Percentiles rank a stretch among this genome's conserved stretches.
These are phyloP conservation scores for Sequoiadendron giganteum DNA, from an alignment of 75 land plant species.

Conservation along the genomic window DNA sequence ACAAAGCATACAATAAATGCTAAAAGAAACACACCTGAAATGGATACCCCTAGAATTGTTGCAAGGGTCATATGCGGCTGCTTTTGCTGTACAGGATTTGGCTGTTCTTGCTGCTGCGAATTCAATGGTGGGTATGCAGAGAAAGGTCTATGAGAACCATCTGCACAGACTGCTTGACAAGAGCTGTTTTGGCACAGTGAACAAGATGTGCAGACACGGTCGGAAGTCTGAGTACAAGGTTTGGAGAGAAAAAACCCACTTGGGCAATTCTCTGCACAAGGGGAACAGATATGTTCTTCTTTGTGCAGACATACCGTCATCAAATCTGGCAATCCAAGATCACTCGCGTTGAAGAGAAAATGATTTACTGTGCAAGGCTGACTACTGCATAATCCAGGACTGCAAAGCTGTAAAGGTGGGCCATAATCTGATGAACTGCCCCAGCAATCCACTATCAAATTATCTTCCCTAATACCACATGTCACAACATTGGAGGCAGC, in stretches of 20 bases:
- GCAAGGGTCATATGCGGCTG: neutral
- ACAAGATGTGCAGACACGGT: slow-evolving; percentile 59
- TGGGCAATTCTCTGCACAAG: slow-evolving; percentile 55
- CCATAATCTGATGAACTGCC: slow-evolving; percentile 32
- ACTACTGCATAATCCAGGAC: slow-evolving; percentile 57
- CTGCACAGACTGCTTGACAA: slow-evolving; percentile 41
- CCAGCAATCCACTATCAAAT: slow-evolving; percentile 69
- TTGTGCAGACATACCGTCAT: slow-evolving; percentile 39
- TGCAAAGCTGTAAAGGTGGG: slow-evolving; percentile 68
- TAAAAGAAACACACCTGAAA: slow-evolving; percentile 23
- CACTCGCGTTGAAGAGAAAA: slow-evolving; percentile 59
- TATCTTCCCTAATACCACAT: slow-evolving; percentile 65
- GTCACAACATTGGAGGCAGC: slow-evolving; percentile 45
- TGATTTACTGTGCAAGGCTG: slow-evolving; percentile 29
- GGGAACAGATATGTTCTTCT: slow-evolving; percentile 50
- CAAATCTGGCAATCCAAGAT: slow-evolving; percentile 43
- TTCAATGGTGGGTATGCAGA: slow-evolving; percentile 10
- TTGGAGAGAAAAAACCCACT: slow-evolving; percentile 46
- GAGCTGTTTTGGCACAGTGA: slow-evolving; percentile 62
- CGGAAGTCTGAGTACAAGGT: slow-evolving; percentile 34
- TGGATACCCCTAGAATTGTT: slow-evolving; percentile 26
- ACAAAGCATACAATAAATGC: slow-evolving; percentile 29
- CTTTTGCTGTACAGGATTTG: neutral
- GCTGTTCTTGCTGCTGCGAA: slow-evolving; percentile 7
- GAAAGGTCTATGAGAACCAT: neutral